phyloP scores from a whole-genome alignment of 1,284 basidiomycete species.

The Testicularia cyperi region DNA sequence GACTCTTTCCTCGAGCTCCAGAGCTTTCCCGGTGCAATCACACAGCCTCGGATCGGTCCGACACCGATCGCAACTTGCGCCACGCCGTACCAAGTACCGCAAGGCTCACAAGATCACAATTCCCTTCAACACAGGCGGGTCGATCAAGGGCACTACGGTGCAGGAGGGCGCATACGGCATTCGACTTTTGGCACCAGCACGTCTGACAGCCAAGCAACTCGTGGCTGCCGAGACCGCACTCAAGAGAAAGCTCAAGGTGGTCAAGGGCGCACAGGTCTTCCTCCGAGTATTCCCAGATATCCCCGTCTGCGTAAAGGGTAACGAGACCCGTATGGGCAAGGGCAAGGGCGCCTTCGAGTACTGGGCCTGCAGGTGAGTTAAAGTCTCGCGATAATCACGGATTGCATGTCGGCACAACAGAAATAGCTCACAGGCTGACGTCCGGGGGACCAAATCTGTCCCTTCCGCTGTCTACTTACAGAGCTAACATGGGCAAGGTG shows the following conservation, averaged over 20 bases:
- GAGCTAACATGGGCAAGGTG: slow-evolving; percentile 86
- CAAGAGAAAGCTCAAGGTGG: slow-evolving; percentile 82
- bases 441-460: no score
- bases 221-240: slow-evolving; percentile 82
- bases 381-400: neutral
- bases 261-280: slow-evolving; percentile 87
- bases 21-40: neutral
- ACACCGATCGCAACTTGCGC: slow-evolving; percentile 71
- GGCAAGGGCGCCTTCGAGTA: slow-evolving; percentile 97
- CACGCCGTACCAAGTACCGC: slow-evolving; percentile 75
- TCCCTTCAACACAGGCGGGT: slow-evolving; percentile 70
- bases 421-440: no score
- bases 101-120: slow-evolving; percentile 86
- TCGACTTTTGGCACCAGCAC: slow-evolving; percentile 77
- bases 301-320: slow-evolving; percentile 97
- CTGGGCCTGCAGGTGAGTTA: slow-evolving; percentile 83
- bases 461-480: slow-evolving; percentile 55
- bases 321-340: slow-evolving; percentile 99
- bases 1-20: neutral
- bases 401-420: no score
- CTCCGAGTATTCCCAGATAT: slow-evolving; percentile 93
- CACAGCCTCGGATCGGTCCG: slow-evolving; percentile 60
- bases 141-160: slow-evolving; percentile 88
- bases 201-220: slow-evolving; percentile 89
- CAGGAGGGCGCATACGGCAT: slow-evolving; percentile 90